phyloP scores from a whole-genome alignment of 768 basidiomycete species.

The Sistotremastrum niveocremeum region DNA sequence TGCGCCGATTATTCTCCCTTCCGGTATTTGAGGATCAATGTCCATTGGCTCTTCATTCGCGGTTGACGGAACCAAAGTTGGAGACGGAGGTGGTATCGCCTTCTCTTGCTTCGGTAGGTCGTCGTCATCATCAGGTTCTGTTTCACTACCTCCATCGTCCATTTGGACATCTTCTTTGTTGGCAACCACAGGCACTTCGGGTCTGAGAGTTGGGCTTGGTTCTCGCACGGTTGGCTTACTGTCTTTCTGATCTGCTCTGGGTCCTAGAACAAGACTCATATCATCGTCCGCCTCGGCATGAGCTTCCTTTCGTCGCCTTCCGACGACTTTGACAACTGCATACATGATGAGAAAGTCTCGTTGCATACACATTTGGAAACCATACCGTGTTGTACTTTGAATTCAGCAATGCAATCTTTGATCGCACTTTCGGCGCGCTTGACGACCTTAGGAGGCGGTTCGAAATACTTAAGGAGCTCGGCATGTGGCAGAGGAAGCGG shows the following conservation, averaged over 20 bases:
- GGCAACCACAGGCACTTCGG: not conserved
- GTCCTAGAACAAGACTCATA: no score
- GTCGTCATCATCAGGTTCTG: constrained; percentile 6
- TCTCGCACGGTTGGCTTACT: no score
- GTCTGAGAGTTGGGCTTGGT: not conserved
- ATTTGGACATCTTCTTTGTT: not conserved
- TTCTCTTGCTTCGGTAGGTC: constrained; percentile 8
- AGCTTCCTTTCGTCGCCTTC: constrained; percentile 43
- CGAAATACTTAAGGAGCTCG: constrained; percentile 71
- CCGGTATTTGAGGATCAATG: constrained; percentile 39
- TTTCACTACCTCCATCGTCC: constrained; percentile 5
- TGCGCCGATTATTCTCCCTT: constrained; percentile 64
- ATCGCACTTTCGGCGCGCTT: constrained; percentile 44
- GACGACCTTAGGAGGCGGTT: constrained; percentile 56
- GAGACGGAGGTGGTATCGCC: constrained; percentile 11
- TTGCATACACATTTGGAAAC: not conserved
- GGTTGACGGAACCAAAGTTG: constrained; percentile 20
- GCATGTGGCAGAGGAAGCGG: constrained; percentile 81
- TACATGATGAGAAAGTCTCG: not conserved
- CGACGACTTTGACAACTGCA: constrained; percentile 51
- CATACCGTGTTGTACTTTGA: constrained; percentile 72
- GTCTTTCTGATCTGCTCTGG: no score
- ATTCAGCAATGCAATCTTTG: constrained; percentile 44
- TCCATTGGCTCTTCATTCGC: constrained; percentile 13
- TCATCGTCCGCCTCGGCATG: constrained; percentile 53